Evolutionary conservation across 805 yeast species (phyloP), one percentile per base, ranked within the genome.

Genomic region (Ogataea philodendri): DNA sequence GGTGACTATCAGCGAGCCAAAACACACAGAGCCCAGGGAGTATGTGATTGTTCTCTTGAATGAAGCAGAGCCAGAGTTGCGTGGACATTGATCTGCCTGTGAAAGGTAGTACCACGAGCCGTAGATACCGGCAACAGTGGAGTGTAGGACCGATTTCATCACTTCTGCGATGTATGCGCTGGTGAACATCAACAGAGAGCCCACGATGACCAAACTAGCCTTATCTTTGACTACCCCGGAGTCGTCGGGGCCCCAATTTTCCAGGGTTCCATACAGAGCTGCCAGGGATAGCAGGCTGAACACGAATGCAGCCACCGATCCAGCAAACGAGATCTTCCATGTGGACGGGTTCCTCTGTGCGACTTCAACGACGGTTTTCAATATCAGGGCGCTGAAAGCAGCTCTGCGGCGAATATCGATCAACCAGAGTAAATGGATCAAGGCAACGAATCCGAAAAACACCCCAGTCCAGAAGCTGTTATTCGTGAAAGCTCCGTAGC

Each of bases 21-120:
- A 82, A 55, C 95, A 82, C 37, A 89, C 81, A 2, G 95, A 84
- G 2, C 97, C 97, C 51, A 88, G 81, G 9, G 94, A 85, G 56
- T 80, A 83, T 3, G 95, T 83, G 61, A 85, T 59, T 1, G 95
- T 84, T 47, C 95, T 72, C 19, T 49, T 58, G 46, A 89, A 76
- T 2, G 96, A 81, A 1, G 93, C 90, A 32, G 77, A 60, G 1
- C 90, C 89, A 5, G 95, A 89, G 67, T 74, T 72, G 49, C 57
- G 72, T 22, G 96, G 95, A 6, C 86, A 76, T 36, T 69, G 68
- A 15, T 83, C 74, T 14, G 49, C 39, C 14, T 48, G 42, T 9
- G 51, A 46, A 55, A 84, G 72, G 59, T 85, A 89, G 59, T 85
- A 88, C 96, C 96, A 89, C 8, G 90, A 76, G 8, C 96, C 96